Percentiles rank a stretch among this genome's conserved stretches.
Evolutionary conservation across 2,329 filamentous ascomycete species (phyloP).

Genomic region (Mariannaea elegans): DNA sequence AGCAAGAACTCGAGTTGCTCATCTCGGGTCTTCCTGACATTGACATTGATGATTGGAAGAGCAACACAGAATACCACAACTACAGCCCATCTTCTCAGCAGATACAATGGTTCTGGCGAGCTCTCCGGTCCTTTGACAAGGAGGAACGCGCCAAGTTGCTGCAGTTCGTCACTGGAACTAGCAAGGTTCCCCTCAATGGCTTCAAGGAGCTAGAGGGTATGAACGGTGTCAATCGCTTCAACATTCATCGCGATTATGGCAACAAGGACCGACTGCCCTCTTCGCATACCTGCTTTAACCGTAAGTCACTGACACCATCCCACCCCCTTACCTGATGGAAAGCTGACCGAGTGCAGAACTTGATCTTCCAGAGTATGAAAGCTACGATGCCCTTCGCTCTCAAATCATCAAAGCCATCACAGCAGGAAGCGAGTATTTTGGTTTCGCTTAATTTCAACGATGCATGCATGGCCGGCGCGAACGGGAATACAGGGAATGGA

Average conservation of each 20-base stretch:
- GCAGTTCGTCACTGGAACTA: constrained; percentile 98
- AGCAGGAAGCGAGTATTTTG: constrained; percentile 96
- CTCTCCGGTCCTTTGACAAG: constrained; percentile 96
- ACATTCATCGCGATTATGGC: constrained; percentile 97
- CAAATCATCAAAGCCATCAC: constrained; percentile 96
- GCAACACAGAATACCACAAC: constrained; percentile 98
- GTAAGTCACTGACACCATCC: constrained; percentile 67
- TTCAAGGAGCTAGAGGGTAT: constrained; percentile 99
- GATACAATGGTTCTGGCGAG: constrained; percentile 99
- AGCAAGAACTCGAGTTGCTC: constrained; percentile 94
- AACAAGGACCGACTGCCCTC: constrained; percentile 95
- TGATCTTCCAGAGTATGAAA: constrained; percentile 97
- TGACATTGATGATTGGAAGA: constrained; percentile 98
- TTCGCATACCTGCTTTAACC: constrained; percentile 99
- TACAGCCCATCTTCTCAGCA: constrained; percentile 94
- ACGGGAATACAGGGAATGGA: constrained; percentile 29
- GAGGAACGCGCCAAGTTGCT: constrained; percentile 97
- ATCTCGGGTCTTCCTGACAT: constrained; percentile 98
- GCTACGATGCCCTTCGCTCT: constrained; percentile 87
- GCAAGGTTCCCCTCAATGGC: constrained; percentile 96
- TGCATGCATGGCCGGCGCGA: constrained; percentile 31
- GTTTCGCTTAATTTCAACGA: constrained; percentile 76
- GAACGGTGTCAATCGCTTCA: constrained; percentile 98
- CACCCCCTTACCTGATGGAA: constrained; percentile 48
- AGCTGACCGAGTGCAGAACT: constrained; percentile 72